phyloP scores from a whole-genome alignment of 768 basidiomycete species.

The Xanthoconium stramineum region DNA sequence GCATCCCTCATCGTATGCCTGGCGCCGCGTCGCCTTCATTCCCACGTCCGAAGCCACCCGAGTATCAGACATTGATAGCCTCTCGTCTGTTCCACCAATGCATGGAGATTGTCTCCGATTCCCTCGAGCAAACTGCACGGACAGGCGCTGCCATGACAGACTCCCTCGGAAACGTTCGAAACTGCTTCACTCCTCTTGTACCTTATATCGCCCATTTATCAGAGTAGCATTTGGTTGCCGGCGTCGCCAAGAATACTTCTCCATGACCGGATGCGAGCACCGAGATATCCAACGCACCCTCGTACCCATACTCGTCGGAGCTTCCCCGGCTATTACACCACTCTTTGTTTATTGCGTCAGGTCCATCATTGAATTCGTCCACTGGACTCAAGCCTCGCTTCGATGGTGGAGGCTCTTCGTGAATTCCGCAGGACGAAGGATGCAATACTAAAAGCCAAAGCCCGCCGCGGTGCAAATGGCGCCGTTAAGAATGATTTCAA shows the following conservation, averaged over 20 bases:
- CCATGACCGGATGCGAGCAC: not conserved
- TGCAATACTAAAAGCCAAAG: not conserved
- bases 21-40: no score
- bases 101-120: no score
- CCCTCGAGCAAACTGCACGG: no score
- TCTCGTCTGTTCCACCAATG: no score
- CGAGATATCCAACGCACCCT: not conserved
- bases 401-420: not conserved
- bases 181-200: not conserved
- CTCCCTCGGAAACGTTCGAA: no score
- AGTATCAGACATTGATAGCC: no score
- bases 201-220: not conserved
- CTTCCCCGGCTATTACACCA: not conserved
- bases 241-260: not conserved
- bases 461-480: not conserved
- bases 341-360: not conserved
- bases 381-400: not conserved
- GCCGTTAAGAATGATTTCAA: not conserved
- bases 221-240: constrained; percentile 7
- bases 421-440: not conserved
- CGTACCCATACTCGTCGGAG: not conserved
- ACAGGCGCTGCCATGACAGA: no score
- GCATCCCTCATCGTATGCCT: no score
- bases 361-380: not conserved
- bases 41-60: no score